These are phyloP conservation scores for Wallacemonas sp. DNA, from an alignment of 208 protist genomes.

Conservation along the genomic window DNA sequence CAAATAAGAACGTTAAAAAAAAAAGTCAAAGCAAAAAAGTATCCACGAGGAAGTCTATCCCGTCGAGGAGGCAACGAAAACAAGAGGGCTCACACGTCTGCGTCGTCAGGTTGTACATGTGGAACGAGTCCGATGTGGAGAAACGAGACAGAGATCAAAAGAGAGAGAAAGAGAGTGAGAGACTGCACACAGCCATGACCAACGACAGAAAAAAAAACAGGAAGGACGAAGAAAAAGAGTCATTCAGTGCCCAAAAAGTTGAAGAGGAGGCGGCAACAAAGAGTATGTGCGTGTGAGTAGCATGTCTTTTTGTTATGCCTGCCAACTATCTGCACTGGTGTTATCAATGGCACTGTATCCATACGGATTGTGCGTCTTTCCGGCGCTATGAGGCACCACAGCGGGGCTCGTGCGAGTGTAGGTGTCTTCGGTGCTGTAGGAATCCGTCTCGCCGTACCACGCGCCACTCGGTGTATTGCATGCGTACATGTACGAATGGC, in stretches of 20 bases:
- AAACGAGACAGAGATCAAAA: conserved; percentile 1
- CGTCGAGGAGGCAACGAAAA: background rate
- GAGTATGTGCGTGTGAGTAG: conserved; percentile 1
- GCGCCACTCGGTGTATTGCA: background rate
- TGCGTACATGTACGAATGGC: background rate
- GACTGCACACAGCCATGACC: background rate
- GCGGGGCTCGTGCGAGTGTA: too few relatives aligned
- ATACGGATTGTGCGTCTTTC: conserved; percentile 10
- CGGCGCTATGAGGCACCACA: too few relatives aligned
- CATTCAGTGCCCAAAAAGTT: background rate
- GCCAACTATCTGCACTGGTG: background rate
- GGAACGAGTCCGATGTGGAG: too few relatives aligned
- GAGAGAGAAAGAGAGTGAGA: background rate
- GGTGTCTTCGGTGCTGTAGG: background rate
- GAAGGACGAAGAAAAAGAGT: background rate
- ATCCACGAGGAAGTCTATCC: background rate
- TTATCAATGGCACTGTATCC: conserved; percentile 3
- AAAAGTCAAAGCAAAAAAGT: background rate
- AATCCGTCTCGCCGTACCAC: background rate
- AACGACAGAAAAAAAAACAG: conserved; percentile 4
- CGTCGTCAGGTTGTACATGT: too few relatives aligned
- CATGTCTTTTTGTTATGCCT: background rate
- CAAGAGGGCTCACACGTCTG: too few relatives aligned
- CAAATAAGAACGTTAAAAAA: background rate
- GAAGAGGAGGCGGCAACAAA: background rate